A percentile compares a stretch with the other conserved stretches of the same genome.
These are phyloP conservation scores for Meyerozyma carpophila DNA, from an alignment of 1,139 yeast species.

Conservation along the genomic window DNA sequence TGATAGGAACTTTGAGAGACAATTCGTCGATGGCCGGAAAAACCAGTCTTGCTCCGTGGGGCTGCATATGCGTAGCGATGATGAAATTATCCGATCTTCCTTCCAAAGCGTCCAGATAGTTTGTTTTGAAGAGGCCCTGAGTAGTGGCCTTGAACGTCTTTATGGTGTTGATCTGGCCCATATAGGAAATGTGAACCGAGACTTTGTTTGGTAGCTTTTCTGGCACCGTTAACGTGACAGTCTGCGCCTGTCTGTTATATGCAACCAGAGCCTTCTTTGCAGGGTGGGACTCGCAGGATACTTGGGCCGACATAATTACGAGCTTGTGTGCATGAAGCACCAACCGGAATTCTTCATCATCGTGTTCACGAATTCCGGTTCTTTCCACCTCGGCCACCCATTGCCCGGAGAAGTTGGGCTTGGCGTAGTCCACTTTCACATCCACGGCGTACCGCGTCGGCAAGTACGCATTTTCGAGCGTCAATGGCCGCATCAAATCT, in stretches of 20 bases:
- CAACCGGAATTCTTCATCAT: constrained; percentile 15
- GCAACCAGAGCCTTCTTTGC: constrained; percentile 15
- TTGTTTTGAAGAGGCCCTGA: constrained; percentile 63
- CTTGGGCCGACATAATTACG: constrained; percentile 25
- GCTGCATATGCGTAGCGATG: constrained; percentile 68
- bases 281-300: constrained; percentile 14
- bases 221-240: constrained; percentile 18
- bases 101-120: constrained; percentile 45
- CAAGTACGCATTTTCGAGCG: constrained; percentile 26
- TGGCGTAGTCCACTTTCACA: constrained; percentile 41
- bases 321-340: constrained; percentile 38
- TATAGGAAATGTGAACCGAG: constrained; percentile 21
- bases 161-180: constrained; percentile 54
- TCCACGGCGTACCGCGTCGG: constrained; percentile 42
- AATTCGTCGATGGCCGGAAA: constrained; percentile 68
- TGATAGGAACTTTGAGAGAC: constrained; percentile 45
- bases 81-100: constrained; percentile 45
- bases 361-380: constrained; percentile 3
- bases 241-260: constrained; percentile 35
- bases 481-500: constrained; percentile 8
- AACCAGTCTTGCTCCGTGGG: constrained; percentile 53
- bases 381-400: constrained; percentile 12
- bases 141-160: constrained; percentile 54
- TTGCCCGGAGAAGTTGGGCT: constrained; percentile 53
- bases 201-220: constrained; percentile 2